A percentile compares a stretch with the other conserved stretches of the same genome.
Evolutionary conservation across 768 basidiomycete species (phyloP).

Genomic region (Mycena haematopus): DNA sequence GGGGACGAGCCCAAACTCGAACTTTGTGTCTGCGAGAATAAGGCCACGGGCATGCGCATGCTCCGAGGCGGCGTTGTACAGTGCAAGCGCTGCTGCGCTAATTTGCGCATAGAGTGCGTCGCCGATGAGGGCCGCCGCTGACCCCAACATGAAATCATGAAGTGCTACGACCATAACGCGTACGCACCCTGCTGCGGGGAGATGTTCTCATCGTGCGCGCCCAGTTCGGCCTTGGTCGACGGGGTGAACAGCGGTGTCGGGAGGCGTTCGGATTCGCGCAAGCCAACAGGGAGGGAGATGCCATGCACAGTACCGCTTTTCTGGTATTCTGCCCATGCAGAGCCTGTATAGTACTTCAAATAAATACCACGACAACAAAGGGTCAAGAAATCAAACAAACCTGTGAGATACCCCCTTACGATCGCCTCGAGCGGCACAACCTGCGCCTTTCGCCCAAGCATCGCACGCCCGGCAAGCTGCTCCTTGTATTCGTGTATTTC

Average conservation of each 20-base stretch:
- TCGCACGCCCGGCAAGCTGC: constrained; percentile 82
- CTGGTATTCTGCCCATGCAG: constrained; percentile 95
- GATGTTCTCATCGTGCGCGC: constrained; percentile 95
- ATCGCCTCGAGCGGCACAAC: constrained; percentile 95
- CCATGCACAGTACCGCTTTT: constrained; percentile 88
- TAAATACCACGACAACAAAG: background rate
- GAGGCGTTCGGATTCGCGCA: constrained; percentile 87
- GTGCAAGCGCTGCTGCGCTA: constrained; percentile 61
- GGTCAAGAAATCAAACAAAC: constrained; percentile 44
- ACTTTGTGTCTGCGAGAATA: constrained; percentile 98
- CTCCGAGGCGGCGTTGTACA: constrained; percentile 78
- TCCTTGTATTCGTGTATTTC: constrained; percentile 76
- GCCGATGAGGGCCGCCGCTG: constrained; percentile 74
- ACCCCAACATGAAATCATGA: background rate
- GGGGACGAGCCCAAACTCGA: constrained; percentile 90
- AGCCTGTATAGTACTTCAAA: constrained; percentile 63
- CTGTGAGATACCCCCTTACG: constrained; percentile 96
- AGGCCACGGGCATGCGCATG: constrained; percentile 79
- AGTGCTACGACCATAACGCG: constrained; percentile 8
- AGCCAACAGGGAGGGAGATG: constrained; percentile 72
- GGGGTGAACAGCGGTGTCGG: constrained; percentile 91
- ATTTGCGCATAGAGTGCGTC: constrained; percentile 66
- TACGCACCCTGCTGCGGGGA: constrained; percentile 74
- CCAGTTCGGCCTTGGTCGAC: constrained; percentile 95
- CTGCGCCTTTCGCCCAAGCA: constrained; percentile 90